Percentiles rank a stretch among this genome's conserved stretches.
phyloP scores from a whole-genome alignment of 306 rosid species.

The Malus sieversii region DNA sequence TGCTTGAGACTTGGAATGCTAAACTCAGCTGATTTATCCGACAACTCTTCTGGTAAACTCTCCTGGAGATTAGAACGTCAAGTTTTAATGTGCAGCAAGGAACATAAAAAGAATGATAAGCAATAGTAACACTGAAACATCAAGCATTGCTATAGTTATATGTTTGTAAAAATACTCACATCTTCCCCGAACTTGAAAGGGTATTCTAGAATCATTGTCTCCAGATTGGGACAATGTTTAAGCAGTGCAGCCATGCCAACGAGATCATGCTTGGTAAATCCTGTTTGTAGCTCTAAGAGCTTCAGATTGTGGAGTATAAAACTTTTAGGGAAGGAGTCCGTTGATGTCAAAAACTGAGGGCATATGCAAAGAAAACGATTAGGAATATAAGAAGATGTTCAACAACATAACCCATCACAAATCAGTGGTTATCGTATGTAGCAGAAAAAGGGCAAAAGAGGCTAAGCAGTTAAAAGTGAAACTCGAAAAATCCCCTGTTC shows the following conservation, averaged over 20 bases:
- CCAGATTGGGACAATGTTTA: not conserved
- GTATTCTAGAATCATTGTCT: not conserved
- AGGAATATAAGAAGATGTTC: not conserved
- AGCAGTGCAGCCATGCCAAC: conserved; percentile 14
- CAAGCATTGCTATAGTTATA: not conserved
- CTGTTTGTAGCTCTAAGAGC: not conserved
- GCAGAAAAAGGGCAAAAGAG: not conserved
- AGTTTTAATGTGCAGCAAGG: not conserved
- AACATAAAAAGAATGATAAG: not conserved
- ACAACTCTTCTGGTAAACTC: not conserved
- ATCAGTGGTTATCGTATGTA: not conserved
- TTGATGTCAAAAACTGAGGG: conserved; percentile 9
- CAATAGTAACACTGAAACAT: not conserved
- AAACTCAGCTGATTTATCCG: not conserved
- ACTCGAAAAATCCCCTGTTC: not conserved
- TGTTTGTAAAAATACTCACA: not conserved
- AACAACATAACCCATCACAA: not conserved
- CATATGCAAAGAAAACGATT: not conserved
- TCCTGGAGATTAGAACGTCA: not conserved
- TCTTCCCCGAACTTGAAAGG: not conserved
- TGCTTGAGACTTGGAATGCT: conserved; percentile 10
- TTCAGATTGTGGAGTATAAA: conserved; percentile 1
- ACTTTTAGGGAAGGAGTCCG: not conserved
- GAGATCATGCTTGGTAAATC: conserved; percentile 5
- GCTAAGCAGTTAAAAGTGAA: not conserved